phyloP scores from a whole-genome alignment of 768 basidiomycete genomes.

The Butyriboletus loyo region DNA sequence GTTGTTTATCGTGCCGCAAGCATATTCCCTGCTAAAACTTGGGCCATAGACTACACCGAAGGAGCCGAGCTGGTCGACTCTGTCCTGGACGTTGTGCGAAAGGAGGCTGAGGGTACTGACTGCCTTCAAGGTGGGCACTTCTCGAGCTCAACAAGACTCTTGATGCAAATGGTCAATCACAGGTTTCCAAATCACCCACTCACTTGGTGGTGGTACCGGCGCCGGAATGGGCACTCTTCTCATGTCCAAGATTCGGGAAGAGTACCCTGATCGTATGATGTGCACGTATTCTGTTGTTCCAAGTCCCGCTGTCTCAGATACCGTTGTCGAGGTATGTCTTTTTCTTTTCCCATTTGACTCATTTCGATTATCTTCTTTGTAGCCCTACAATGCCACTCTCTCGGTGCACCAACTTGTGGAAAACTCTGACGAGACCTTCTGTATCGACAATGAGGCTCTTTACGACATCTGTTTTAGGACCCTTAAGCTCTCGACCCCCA shows the following conservation, averaged over 20 bases:
- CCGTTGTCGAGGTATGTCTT: conserved; percentile 82
- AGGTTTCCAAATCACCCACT: conserved; percentile 99
- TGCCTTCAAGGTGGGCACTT: conserved; percentile 86
- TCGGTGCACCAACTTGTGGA: conserved; percentile 99
- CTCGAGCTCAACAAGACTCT: background rate
- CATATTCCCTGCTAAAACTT: background rate
- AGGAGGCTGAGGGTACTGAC: conserved; percentile 97
- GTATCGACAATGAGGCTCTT: conserved; percentile 98
- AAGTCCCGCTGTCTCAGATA: conserved; percentile 96
- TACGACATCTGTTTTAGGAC: conserved; percentile 99
- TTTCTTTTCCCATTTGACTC: background rate
- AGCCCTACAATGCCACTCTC: conserved; percentile 98
- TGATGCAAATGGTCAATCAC: conserved; percentile 8
- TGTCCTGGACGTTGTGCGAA: conserved; percentile 96
- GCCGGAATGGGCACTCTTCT: conserved; percentile 99
- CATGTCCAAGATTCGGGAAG: conserved; percentile 98
- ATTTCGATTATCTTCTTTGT: conserved; percentile 1
- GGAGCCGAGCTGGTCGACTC: conserved; percentile 99
- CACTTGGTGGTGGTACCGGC: conserved; percentile 98
- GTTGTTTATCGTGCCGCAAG: conserved; percentile 31
- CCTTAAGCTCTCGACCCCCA: conserved; percentile 91
- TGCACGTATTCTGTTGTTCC: conserved; percentile 99
- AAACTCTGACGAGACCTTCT: conserved; percentile 99
- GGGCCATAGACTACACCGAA: conserved; percentile 68
- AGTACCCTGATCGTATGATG: conserved; percentile 99